These are phyloP conservation scores for Chaetomium tenue DNA, from an alignment of 495 filamentous ascomycete genomes.

Conservation along the genomic window DNA sequence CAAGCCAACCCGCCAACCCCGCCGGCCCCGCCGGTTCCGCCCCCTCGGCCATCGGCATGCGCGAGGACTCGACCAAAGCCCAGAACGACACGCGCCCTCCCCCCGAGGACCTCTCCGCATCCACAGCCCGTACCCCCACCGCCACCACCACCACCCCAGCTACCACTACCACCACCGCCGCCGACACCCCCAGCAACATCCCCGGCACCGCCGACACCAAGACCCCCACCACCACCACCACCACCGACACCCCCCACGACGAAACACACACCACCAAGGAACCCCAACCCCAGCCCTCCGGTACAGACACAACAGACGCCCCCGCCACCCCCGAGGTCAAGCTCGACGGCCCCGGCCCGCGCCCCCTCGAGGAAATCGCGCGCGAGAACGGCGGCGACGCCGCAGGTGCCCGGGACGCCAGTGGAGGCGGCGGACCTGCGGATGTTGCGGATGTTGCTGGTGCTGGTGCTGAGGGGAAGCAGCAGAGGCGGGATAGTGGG, in stretches of 20 bases:
- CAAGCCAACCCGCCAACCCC: constrained; percentile 7
- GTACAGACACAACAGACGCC: constrained; percentile 10
- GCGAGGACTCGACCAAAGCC: constrained; percentile 37
- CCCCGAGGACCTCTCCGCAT: neutral
- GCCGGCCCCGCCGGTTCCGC: constrained; percentile 30
- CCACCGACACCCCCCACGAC: constrained; percentile 15
- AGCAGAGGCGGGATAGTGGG: constrained; percentile 14
- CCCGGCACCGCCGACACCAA: neutral
- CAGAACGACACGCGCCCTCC: constrained; percentile 41
- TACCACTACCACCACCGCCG: neutral
- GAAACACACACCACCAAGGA: constrained; percentile 4
- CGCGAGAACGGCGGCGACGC: constrained; percentile 43
- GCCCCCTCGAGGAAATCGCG: constrained; percentile 42
- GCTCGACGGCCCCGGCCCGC: constrained; percentile 45
- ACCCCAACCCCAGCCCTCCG: no score
- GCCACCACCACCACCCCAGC: neutral
- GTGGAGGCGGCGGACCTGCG: no score
- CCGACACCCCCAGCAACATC: neutral
- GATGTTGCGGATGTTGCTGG: no score
- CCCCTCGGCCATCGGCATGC: constrained; percentile 26
- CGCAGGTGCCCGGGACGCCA: no score
- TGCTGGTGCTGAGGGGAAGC: neutral
- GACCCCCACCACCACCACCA: neutral
- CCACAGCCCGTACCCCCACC: neutral
- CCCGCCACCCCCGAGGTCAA: constrained; percentile 35